These are phyloP conservation scores for Coniochaeta hoffmannii DNA, from an alignment of 2,329 filamentous ascomycete genomes.

Conservation along the genomic window DNA sequence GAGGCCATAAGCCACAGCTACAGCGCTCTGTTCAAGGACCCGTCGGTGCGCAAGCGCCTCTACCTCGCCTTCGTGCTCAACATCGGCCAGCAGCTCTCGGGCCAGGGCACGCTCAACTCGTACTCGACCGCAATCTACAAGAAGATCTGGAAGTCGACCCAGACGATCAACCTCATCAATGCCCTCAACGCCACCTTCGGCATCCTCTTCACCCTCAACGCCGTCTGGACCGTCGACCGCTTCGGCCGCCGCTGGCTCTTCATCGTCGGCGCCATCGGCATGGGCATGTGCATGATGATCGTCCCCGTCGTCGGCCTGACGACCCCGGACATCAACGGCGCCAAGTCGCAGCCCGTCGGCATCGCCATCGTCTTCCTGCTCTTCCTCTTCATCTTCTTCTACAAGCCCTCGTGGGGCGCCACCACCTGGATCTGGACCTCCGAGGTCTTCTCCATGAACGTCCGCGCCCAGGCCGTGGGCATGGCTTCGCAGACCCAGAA, in stretches of 20 bases:
- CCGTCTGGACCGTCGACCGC: conserved; percentile 63
- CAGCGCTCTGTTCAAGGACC: conserved; percentile 61
- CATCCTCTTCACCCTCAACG: conserved; percentile 66
- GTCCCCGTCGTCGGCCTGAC: conserved; percentile 35
- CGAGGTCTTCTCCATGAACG: conserved; percentile 60
- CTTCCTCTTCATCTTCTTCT: conserved; percentile 56
- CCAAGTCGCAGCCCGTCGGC: conserved; percentile 50
- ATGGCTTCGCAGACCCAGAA: conserved; percentile 54
- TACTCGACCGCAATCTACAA: conserved; percentile 71
- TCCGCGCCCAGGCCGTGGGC: conserved; percentile 62
- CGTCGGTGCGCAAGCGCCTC: conserved; percentile 59
- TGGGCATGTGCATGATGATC: conserved; percentile 64
- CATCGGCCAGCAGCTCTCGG: conserved; percentile 63
- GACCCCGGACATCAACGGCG: conserved; percentile 42
- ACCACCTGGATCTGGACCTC: conserved; percentile 63
- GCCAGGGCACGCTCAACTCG: conserved; percentile 64
- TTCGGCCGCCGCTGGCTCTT: conserved; percentile 65
- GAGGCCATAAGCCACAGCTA: conserved; percentile 59
- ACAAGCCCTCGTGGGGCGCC: conserved; percentile 60
- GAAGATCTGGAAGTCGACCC: conserved; percentile 53
- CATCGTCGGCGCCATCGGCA: conserved; percentile 60
- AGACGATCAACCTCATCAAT: conserved; percentile 65
- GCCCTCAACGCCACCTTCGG: conserved; percentile 66
- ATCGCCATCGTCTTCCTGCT: conserved; percentile 58
- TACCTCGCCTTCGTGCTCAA: conserved; percentile 60